Evolutionary conservation across 2,329 filamentous ascomycete genomes (phyloP).

Genomic region (Byssothecium circinans): DNA sequence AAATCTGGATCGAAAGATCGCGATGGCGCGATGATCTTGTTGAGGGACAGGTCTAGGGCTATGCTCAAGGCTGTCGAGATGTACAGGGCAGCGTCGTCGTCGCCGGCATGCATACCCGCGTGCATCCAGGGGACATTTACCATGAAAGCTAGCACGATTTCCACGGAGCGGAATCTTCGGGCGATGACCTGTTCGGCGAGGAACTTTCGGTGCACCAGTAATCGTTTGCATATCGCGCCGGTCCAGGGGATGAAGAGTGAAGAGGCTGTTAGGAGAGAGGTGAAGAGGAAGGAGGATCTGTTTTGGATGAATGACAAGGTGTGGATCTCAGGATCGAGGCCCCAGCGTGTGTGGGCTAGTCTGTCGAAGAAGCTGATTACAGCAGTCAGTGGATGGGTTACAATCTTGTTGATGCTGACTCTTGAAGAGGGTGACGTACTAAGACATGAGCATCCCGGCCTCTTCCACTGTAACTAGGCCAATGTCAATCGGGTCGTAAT

Average conservation of each 20-base stretch:
- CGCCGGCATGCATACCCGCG: constrained; percentile 65
- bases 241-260: constrained; percentile 68
- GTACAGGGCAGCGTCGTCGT: constrained; percentile 73
- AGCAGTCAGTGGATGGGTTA: background rate
- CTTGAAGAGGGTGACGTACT: constrained; percentile 51
- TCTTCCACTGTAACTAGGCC: constrained; percentile 69
- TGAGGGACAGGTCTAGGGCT: constrained; percentile 68
- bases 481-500: constrained; percentile 69
- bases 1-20: constrained; percentile 51
- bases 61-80: constrained; percentile 70
- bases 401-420: no score
- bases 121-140: constrained; percentile 77
- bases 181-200: constrained; percentile 65
- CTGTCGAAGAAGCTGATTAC: constrained; percentile 54
- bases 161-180: constrained; percentile 67
- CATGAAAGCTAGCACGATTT: constrained; percentile 75
- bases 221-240: constrained; percentile 64
- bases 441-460: constrained; percentile 64
- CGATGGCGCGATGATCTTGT: constrained; percentile 67
- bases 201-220: constrained; percentile 65
- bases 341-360: constrained; percentile 73
- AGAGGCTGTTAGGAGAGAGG: constrained; percentile 69
- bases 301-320: constrained; percentile 66
- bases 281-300: constrained; percentile 71
- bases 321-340: constrained; percentile 68